Conservation (phyloP, 306 rosid species). For the Corylus americana region DNA sequence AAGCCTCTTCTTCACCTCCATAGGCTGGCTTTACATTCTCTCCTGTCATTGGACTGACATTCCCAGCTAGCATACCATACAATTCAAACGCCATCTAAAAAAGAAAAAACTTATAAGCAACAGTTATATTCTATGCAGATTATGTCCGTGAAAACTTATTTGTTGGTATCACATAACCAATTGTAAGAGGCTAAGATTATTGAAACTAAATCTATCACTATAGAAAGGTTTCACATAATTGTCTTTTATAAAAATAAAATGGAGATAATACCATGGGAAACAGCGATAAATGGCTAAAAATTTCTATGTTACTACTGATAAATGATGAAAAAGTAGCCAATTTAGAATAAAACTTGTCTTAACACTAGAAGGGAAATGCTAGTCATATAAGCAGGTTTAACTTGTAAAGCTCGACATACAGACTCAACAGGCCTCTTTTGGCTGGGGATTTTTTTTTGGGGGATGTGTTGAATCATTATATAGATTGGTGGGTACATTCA, state of each 20-base stretch:
- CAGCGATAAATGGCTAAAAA: background rate
- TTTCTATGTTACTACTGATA: background rate
- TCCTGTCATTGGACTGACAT: conserved; percentile 96
- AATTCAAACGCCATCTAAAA: conserved; percentile 95
- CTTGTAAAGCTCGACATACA: background rate
- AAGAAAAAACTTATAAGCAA: conserved; percentile 29
- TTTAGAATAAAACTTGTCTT: background rate
- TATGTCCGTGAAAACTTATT: background rate
- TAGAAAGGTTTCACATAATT: background rate
- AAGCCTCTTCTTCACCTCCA: conserved; percentile 97
- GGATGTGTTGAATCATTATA: no score
- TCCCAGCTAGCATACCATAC: conserved; percentile 99
- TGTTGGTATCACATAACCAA: background rate
- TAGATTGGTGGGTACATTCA: background rate
- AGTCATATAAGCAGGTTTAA: background rate
- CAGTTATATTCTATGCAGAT: background rate
- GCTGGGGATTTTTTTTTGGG: background rate
- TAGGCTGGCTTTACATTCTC: conserved; percentile 96
- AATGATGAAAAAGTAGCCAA: background rate
- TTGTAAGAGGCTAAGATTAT: background rate
- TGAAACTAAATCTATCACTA: background rate
- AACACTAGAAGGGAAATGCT: background rate
- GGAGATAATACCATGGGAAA: background rate
- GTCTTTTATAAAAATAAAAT: background rate
- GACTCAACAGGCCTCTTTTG: background rate